Evolutionary conservation across 2,329 filamentous ascomycete genomes (phyloP).

Genomic region (Paecilomyces sp.): DNA sequence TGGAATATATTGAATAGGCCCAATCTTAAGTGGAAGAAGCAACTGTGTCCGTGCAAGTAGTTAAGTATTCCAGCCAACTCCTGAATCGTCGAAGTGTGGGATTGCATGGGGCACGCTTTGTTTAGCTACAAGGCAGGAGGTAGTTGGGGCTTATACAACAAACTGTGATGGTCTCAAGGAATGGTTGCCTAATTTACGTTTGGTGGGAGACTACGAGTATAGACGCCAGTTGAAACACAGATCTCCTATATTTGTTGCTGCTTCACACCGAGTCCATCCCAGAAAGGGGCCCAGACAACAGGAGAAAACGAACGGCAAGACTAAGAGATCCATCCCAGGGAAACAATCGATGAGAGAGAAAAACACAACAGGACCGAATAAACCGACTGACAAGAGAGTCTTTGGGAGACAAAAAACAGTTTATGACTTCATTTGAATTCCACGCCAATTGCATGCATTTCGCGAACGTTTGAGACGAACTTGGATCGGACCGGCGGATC

Average conservation of each 20-base stretch:
- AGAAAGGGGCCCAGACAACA: not conserved
- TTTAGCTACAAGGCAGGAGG: too few relatives aligned
- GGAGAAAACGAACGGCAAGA: not conserved
- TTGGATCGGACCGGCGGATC: slow-evolving; percentile 16
- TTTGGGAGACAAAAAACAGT: not conserved
- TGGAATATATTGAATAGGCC: too few relatives aligned
- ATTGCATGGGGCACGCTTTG: too few relatives aligned
- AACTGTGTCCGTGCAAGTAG: too few relatives aligned
- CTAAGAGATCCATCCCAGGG: not conserved
- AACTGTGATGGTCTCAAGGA: too few relatives aligned
- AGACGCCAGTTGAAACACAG: not conserved
- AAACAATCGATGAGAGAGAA: slow-evolving; percentile 7
- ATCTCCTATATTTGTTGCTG: not conserved
- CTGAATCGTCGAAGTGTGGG: too few relatives aligned
- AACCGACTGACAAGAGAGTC: slow-evolving; percentile 9
- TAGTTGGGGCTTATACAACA: too few relatives aligned
- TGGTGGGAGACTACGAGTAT: not conserved
- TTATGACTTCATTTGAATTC: not conserved
- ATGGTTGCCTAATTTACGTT: not conserved
- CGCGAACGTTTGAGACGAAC: slow-evolving; percentile 1
- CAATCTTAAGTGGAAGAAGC: too few relatives aligned
- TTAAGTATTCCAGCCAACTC: too few relatives aligned
- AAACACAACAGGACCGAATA: slow-evolving; percentile 3
- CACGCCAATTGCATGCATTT: not conserved
- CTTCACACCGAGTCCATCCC: not conserved